Evolutionary conservation across 2,329 filamentous ascomycete genomes (phyloP), one percentile per base, ranked within the genome.

Genomic region (Fusarium sp.): DNA sequence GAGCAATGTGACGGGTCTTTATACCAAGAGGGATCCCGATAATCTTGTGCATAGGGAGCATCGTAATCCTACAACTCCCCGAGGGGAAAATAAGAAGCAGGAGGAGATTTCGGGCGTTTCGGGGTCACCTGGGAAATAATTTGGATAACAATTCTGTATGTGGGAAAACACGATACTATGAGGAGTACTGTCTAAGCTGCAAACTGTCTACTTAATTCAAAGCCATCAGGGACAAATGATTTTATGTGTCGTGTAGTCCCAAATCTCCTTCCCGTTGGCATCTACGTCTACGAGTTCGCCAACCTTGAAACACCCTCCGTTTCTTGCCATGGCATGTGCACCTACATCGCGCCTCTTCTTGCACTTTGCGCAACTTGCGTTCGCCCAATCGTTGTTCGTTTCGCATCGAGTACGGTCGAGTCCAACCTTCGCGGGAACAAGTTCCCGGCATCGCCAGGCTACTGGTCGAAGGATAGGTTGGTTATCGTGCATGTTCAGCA

Each of bases 121-220:
- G 21, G 54, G 45, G 4, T 39, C 45, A 7, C 54, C 54, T 30
- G 44, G 19, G 14, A 51, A 57, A 41, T 57, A 57, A 14, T 23
- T 2, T 7, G 21, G 21, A 21, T 3, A 21, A 21, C 21, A 21
- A 21, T 21, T 21, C 21, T 21, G 21, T 21, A 21, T 21, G 21
- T 21, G 21, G 21, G 21, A 21, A 21, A 21, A 4, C 21, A 21
- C 21, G 21, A 21, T 21, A 21, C 21, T 21, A 21, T 21, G 21
- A 21, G 16, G 19, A n/a, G 19, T 34, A 34, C 10, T 23, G 9
- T 11, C 5, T 18, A 11, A n/a, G 31, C 10, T 37, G 9, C 9
- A 6, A 6, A 11, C 1, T n/a, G 16, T 37, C 34, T 37, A n/a
- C 9, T 2, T 37, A n/a, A 37, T 37, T 21, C 21, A 21, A 21